These are phyloP conservation scores for Cornus controversa DNA, from an alignment of 148 eudicot genomes.

Conservation along the genomic window DNA sequence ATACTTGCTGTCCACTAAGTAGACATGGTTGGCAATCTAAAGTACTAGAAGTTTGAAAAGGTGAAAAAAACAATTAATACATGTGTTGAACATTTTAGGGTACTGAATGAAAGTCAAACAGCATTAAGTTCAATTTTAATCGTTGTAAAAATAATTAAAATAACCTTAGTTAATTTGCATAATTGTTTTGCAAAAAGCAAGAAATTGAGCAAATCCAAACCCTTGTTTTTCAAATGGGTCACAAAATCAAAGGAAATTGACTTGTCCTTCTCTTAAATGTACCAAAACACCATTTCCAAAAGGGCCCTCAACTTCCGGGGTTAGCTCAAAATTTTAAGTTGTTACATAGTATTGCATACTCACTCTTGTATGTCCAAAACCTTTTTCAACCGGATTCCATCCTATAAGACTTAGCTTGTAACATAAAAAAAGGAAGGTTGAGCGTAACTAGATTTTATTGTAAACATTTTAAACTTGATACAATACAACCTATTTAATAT, in stretches of 20 bases:
- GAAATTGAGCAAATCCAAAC: slow-evolving; percentile 51
- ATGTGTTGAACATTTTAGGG: background rate
- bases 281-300: background rate
- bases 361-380: too few species aligned
- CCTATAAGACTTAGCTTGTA: too few species aligned
- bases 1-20: slow-evolving; percentile 28
- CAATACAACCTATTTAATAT: too few species aligned
- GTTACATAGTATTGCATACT: too few species aligned
- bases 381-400: too few species aligned
- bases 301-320: too few species aligned
- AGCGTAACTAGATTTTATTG: too few species aligned
- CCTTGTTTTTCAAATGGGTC: slow-evolving; percentile 31
- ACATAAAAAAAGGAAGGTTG: too few species aligned
- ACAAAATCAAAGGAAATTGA: slow-evolving; percentile 39
- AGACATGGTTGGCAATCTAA: slow-evolving; percentile 26
- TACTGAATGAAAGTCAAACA: background rate
- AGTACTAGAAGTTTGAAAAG: slow-evolving; percentile 4
- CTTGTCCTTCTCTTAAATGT: slow-evolving; percentile 26
- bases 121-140: background rate
- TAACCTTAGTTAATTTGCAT: slow-evolving; percentile 17
- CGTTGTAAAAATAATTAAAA: too few species aligned
- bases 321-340: too few species aligned
- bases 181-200: slow-evolving; percentile 36
- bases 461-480: too few species aligned
- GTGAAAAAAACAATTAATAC: too few species aligned